These are phyloP conservation scores for Ramularia collo-cygni DNA, from an alignment of 2,329 filamentous ascomycete species.

Conservation along the genomic window DNA sequence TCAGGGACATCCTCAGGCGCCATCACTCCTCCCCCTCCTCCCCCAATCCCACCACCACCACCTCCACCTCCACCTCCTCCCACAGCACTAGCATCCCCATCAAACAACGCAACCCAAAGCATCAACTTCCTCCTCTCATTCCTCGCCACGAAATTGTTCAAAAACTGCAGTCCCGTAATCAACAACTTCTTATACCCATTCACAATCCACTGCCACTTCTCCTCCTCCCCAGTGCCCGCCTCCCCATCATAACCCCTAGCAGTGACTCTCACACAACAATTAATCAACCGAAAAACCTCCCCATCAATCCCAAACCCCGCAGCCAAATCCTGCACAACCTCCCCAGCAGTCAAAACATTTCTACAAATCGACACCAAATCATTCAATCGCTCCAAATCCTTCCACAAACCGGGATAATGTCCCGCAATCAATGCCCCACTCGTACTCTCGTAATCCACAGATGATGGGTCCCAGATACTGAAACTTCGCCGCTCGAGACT, in stretches of 20 bases:
- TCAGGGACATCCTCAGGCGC: conserved; percentile 23
- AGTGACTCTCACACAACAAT: conserved; percentile 58
- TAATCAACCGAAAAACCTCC: conserved; percentile 54
- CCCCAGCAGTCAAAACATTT: conserved; percentile 56
- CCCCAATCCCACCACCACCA: too few relatives aligned
- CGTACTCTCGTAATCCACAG: conserved; percentile 51
- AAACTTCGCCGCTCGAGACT: conserved; percentile 57
- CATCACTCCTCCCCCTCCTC: conserved; percentile 26
- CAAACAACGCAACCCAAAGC: conserved; percentile 59
- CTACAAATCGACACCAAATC: conserved; percentile 56
- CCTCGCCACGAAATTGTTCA: conserved; percentile 60
- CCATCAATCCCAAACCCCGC: conserved; percentile 55
- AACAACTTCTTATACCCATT: conserved; percentile 60
- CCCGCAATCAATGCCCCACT: conserved; percentile 56
- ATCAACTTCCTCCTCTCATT: conserved; percentile 60
- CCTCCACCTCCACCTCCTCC: too few relatives aligned
- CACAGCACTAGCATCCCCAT: conserved; percentile 41
- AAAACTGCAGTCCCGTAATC: conserved; percentile 59
- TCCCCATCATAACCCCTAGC: conserved; percentile 59
- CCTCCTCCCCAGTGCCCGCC: conserved; percentile 54
- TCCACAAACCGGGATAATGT: conserved; percentile 52
- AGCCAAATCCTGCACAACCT: conserved; percentile 56
- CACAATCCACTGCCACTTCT: conserved; percentile 59
- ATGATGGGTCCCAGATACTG: conserved; percentile 50
- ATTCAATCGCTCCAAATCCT: conserved; percentile 57